Evolutionary conservation across 1,284 basidiomycete genomes (phyloP).

Genomic region (Mycosarcoma maydis): DNA sequence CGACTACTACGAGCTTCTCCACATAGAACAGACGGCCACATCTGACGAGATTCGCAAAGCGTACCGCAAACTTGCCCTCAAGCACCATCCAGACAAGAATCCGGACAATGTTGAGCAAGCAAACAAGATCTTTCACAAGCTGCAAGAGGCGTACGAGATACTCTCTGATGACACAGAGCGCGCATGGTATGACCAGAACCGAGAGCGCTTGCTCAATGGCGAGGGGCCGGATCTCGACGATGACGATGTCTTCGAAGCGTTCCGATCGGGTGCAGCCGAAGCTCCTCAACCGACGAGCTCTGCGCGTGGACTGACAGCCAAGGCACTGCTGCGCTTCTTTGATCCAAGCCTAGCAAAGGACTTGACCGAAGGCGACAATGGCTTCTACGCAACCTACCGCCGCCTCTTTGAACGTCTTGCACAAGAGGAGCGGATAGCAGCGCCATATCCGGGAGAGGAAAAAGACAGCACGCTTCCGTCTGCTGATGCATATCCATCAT

Average conservation of each 20-base stretch:
- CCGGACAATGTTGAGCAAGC: constrained; percentile 78
- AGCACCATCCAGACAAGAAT: constrained; percentile 69
- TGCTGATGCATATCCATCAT: constrained; percentile 73
- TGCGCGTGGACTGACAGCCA: constrained; percentile 80
- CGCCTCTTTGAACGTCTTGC: constrained; percentile 86
- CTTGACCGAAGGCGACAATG: constrained; percentile 71
- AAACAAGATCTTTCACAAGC: constrained; percentile 83
- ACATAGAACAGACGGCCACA: constrained; percentile 58
- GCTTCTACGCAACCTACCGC: constrained; percentile 89
- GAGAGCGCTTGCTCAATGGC: constrained; percentile 73
- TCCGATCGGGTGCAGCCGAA: constrained; percentile 73
- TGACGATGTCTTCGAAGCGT: constrained; percentile 76
- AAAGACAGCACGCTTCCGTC: constrained; percentile 58
- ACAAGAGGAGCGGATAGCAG: constrained; percentile 76
- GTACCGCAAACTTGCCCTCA: constrained; percentile 66
- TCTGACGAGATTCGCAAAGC: constrained; percentile 64
- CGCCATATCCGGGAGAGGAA: constrained; percentile 69
- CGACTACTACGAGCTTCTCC: constrained; percentile 63
- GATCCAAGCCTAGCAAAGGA: constrained; percentile 76
- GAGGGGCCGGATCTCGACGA: constrained; percentile 55
- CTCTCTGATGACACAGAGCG: constrained; percentile 73
- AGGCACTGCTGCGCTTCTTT: constrained; percentile 87
- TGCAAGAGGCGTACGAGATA: constrained; percentile 94
- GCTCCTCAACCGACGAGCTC: constrained; percentile 72
- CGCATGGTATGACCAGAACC: constrained; percentile 97